Evolutionary conservation across 306 rosid species (phyloP), one percentile per base, ranked within the genome.

Genomic region (Parietaria judaica): DNA sequence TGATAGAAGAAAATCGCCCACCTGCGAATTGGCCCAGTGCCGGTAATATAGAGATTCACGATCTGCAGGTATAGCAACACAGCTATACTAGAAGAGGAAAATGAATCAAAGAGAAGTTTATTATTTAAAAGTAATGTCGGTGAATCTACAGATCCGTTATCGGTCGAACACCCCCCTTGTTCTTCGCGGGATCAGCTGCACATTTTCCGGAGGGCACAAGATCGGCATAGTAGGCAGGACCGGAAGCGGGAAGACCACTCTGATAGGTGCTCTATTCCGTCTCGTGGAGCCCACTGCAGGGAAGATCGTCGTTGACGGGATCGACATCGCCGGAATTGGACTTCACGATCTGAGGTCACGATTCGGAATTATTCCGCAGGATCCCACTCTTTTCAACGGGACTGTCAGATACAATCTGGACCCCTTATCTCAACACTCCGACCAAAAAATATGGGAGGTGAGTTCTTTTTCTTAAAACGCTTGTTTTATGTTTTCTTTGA

Each of bases 191-290:
- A 81, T 88, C 46, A 77, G 81, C 36, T 89, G 96, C 70, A 80
- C 83, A 7, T 74, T 86, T 62, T 47, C 62, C 35, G 89, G 84
- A 75, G 84, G 91, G 57, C 72, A 60, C 10, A 76, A 77, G 72
- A 91, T 86, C 3, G 85, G 97, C 68, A 86, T 89, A 68, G 89
- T 86, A 16, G 97, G 89, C 76, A 79, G 91, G 54, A 89, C 95
- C 4, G 97, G 95, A 72, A 80, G 95, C 14, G 86, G 95, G 7
- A 89, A 86, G 76, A 86, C 84, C 0, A 86, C 91, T 5, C 82
- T 89, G 2, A 80, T 86, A 35, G 84, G 91, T 65, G 97, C 91
- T 72, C 67, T 89, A 77, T 84, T 86, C 70, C 87, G 79, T 64
- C 78, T 86, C 51, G 91, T 89, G 51, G 95, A 89, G 80, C 95